Conservation (phyloP, 768 basidiomycete species). For the Mycena belliarum region DNA sequence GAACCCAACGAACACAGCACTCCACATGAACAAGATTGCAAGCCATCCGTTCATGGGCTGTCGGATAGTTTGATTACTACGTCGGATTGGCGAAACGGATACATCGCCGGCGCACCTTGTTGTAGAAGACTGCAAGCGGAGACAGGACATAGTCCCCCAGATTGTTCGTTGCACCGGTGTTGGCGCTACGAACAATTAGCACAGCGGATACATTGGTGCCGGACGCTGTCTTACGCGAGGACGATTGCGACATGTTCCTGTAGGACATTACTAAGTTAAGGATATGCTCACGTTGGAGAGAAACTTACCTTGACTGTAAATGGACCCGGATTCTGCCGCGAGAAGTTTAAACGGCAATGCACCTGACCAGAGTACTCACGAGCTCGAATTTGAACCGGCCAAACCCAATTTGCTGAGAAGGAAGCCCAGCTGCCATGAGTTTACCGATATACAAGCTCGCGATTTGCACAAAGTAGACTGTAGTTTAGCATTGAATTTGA, state of each 20-base stretch:
- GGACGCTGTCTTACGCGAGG: conserved; percentile 25
- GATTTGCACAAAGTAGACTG: conserved; percentile 25
- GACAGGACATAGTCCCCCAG: conserved; percentile 28
- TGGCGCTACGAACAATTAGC: conserved; percentile 15
- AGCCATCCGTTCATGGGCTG: conserved; percentile 30
- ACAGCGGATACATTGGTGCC: too few species aligned
- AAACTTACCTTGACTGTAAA: conserved; percentile 23
- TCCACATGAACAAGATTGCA: conserved; percentile 28
- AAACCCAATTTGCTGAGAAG: conserved; percentile 22
- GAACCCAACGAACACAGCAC: conserved; percentile 25
- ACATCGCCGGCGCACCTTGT: conserved; percentile 4
- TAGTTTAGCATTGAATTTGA: not conserved
- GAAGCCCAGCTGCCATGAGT: conserved; percentile 23
- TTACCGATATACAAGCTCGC: conserved; percentile 24
- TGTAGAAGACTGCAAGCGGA: conserved; percentile 26
- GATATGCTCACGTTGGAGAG: not conserved
- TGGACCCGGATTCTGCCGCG: conserved; percentile 26
- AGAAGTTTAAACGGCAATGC: too few species aligned
- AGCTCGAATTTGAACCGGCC: conserved; percentile 21
- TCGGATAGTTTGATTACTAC: not conserved
- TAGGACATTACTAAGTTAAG: not conserved
- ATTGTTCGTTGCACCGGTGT: conserved; percentile 27
- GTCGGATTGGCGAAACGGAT: not conserved
- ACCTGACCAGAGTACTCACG: too few species aligned
- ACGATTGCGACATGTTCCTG: conserved; percentile 29